A percentile compares a stretch with the other conserved stretches of the same genome.
Conservation (phyloP, 1,284 basidiomycete species). For the Wolfiporia cocos region DNA sequence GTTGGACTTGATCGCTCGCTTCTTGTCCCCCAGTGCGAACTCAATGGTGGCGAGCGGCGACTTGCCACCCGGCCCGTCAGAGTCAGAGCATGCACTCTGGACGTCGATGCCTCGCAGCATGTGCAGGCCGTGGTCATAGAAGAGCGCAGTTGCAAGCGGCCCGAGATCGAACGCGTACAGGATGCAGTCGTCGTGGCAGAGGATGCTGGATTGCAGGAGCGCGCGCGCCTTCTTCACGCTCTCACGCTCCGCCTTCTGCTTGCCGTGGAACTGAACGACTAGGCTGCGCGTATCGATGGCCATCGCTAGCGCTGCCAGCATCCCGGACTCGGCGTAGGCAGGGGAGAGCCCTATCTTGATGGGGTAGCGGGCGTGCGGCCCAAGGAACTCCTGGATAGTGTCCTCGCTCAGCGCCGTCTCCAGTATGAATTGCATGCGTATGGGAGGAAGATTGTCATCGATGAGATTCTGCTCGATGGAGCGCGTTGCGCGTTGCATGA, state of each 20-base stretch:
- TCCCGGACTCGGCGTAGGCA: slow-evolving; percentile 19
- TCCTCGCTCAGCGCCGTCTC: slow-evolving; percentile 16
- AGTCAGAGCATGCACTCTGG: slow-evolving; percentile 27
- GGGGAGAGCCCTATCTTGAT: slow-evolving; percentile 23
- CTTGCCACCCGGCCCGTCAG: slow-evolving; percentile 18
- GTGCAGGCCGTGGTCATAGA: slow-evolving; percentile 31
- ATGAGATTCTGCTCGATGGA: slow-evolving; percentile 21
- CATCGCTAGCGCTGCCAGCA: slow-evolving; percentile 22
- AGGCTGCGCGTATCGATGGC: slow-evolving; percentile 16
- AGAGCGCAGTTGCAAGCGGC: slow-evolving; percentile 35
- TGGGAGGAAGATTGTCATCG: slow-evolving; percentile 15
- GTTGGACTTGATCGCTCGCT: slow-evolving; percentile 33
- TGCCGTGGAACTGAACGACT: slow-evolving; percentile 21
- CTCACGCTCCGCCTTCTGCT: slow-evolving; percentile 13
- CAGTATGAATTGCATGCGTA: slow-evolving; percentile 14
- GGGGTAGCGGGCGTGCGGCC: slow-evolving; percentile 8
- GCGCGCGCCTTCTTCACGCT: slow-evolving; percentile 16
- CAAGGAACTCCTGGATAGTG: slow-evolving; percentile 13
- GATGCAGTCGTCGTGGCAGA: slow-evolving; percentile 19
- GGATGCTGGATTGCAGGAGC: slow-evolving; percentile 18
- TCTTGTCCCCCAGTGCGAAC: slow-evolving; percentile 33
- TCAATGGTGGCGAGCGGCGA: slow-evolving; percentile 38
- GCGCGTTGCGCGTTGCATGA: slow-evolving; percentile 3
- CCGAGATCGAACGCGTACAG: slow-evolving; percentile 40
- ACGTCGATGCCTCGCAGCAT: slow-evolving; percentile 48